phyloP scores from a whole-genome alignment of 192 early-diverging fungal genomes.

The Gryganskiella cystojenkinii region DNA sequence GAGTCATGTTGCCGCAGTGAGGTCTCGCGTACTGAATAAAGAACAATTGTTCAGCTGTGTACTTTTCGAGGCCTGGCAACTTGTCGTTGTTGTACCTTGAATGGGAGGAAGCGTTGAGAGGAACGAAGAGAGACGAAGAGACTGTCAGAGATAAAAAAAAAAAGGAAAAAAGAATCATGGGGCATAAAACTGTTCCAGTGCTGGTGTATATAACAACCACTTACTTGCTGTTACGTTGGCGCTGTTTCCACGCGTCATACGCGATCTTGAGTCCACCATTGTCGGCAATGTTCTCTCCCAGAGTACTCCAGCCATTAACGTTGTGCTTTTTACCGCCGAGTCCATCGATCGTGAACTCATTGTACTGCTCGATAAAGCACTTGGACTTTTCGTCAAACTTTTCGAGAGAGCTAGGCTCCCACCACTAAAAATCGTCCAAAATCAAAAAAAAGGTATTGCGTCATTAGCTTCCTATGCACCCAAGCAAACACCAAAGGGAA shows the following conservation, averaged over 20 bases:
- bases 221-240: conserved; percentile 3
- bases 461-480: conserved; percentile 15
- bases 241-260: conserved; percentile 55
- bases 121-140: background rate
- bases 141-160: background rate
- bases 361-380: conserved; percentile 78
- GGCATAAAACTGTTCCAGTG: no score
- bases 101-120: background rate
- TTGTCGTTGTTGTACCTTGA: conserved; percentile 23
- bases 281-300: conserved; percentile 78
- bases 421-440: conserved; percentile 61
- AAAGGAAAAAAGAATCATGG: no score
- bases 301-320: conserved; percentile 64
- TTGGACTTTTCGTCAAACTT: conserved; percentile 60
- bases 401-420: conserved; percentile 66
- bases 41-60: conserved; percentile 71
- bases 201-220: no score
- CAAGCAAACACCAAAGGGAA: background rate
- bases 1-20: conserved; percentile 65
- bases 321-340: conserved; percentile 23
- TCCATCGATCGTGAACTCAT: conserved; percentile 54
- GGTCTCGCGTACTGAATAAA: conserved; percentile 72
- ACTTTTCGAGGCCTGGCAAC: conserved; percentile 61
- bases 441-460: background rate
- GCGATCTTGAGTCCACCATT: conserved; percentile 70